These are phyloP conservation scores for Coniochaeta sp. DNA, from an alignment of 2,329 filamentous ascomycete species.

Conservation along the genomic window DNA sequence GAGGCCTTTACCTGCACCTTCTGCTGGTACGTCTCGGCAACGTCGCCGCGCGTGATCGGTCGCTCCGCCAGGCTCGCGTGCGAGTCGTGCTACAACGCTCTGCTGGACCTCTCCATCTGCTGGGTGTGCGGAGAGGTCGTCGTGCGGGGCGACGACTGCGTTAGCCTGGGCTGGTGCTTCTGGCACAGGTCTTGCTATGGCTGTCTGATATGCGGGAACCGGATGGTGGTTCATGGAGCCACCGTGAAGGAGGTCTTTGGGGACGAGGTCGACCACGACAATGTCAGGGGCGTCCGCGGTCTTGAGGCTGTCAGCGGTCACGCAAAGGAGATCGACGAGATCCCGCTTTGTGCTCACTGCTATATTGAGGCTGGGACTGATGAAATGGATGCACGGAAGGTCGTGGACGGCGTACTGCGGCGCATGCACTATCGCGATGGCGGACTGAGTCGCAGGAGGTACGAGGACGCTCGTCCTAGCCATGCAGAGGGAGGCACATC, in stretches of 20 bases:
- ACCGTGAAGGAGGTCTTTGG: slow-evolving; percentile 26
- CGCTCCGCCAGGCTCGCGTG: slow-evolving; percentile 41
- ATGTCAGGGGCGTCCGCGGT: neutral
- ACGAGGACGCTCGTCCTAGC: slow-evolving; percentile 23
- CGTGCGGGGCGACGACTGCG: slow-evolving; percentile 43
- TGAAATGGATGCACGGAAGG: slow-evolving; percentile 16
- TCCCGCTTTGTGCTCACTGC: slow-evolving; percentile 44
- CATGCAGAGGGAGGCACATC: slow-evolving; percentile 6
- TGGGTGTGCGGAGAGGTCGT: slow-evolving; percentile 51
- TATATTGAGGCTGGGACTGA: slow-evolving; percentile 31
- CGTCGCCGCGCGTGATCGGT: slow-evolving; percentile 33
- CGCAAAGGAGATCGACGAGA: slow-evolving; percentile 33
- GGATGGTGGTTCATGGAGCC: slow-evolving; percentile 26
- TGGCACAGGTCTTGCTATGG: slow-evolving; percentile 52
- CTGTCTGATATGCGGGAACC: slow-evolving; percentile 43
- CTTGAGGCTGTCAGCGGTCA: slow-evolving; percentile 5
- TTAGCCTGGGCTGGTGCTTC: slow-evolving; percentile 54
- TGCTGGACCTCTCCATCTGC: slow-evolving; percentile 48
- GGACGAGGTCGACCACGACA: slow-evolving; percentile 7
- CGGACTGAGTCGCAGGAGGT: slow-evolving; percentile 36
- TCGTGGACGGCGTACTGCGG: slow-evolving; percentile 34
- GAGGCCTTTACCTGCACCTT: slow-evolving; percentile 45
- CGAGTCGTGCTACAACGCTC: slow-evolving; percentile 33
- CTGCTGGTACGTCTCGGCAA: slow-evolving; percentile 37
- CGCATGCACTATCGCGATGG: slow-evolving; percentile 36